Base-by-base conservation (phyloP, 2,329 filamentous ascomycete genomes). In the Stenocarpella maydis region DNA sequence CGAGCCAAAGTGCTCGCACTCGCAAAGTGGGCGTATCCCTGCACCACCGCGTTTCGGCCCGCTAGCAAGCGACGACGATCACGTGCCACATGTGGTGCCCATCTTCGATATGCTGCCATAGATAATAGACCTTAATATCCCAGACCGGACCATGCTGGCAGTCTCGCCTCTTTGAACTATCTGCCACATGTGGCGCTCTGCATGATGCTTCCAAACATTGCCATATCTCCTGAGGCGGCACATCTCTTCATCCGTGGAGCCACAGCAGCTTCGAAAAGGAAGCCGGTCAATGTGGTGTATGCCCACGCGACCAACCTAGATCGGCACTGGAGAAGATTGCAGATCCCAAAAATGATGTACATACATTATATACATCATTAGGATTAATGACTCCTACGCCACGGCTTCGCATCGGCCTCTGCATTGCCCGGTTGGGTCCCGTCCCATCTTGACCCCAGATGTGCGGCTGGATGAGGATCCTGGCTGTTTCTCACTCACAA, bases 1-100 rank as follows among this genome's bases (percentile, higher is more conserved):
- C 39, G 55, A 45, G 55, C 19, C 28, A 34, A n/a, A n/a, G n/a
- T n/a, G n/a, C 31, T 34, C 31, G 31, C 31, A 47, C 41, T 9
- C 26, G 34, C 28, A 1, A 63, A 26, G 58, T 37, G 58, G 58
- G 58, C 58, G n/a, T 21, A 37, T 37, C 58, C 58, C 58, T 63
- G 58, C 43, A 63, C 2, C 19, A 47, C 26, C 58, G 49, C 43
- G 58, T 63, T 63, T 24, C 58, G 58, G 58, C 58, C 58, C 58
- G 58, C 58, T n/a, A 10, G 37, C 43, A 63, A 63, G 58, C 43
- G 58, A 26, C 17, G 19, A 2, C 6, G n/a, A 43, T 63, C 58
- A 63, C 58, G 58, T 63, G 58, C 43, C 14, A 37, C 26, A 63
- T 49, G 41, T 41, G 31, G 9, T 34, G 31, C n/a, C n/a, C n/a